Percentiles rank a stretch among this genome's conserved stretches.
Conservation (phyloP, 371 early-diverging fungal species). For the Mucor piriformis region DNA sequence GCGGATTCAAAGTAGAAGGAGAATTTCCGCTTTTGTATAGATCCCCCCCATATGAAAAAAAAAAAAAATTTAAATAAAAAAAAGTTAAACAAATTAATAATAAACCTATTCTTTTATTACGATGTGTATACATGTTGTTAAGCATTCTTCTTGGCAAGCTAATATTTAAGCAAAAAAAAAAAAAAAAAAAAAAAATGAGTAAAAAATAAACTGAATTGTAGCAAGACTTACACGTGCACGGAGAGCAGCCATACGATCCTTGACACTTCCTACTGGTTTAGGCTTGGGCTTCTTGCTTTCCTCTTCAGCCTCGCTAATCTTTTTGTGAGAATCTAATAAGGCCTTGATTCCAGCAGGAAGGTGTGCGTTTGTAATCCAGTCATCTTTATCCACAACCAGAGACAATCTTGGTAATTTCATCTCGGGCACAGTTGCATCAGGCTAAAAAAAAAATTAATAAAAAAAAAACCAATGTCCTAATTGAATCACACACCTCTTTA, state of each 20-base stretch:
- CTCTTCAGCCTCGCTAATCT: conserved; percentile 24
- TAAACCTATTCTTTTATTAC: neutral
- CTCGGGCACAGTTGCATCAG: conserved; percentile 41
- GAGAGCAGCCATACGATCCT: conserved; percentile 41
- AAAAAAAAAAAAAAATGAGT: too few species aligned
- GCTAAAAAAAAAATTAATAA: conserved; percentile 14
- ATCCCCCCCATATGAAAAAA: neutral
- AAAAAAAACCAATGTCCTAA: too few species aligned
- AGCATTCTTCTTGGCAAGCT: conserved; percentile 19
- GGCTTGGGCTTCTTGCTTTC: conserved; percentile 24
- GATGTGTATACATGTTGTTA: neutral
- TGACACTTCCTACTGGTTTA: conserved; percentile 33
- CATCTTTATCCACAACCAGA: conserved; percentile 31
- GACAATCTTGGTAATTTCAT: conserved; percentile 33
- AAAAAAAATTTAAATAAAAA: neutral
- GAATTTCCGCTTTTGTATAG: conserved; percentile 2
- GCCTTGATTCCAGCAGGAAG: conserved; percentile 40
- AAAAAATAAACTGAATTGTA: too few species aligned
- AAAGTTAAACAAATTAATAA: neutral
- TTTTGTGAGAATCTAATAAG: conserved; percentile 31
- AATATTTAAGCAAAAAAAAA: neutral
- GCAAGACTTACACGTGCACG: conserved; percentile 44
- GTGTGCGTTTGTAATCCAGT: conserved; percentile 36
- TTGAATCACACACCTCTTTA: conserved; percentile 33
- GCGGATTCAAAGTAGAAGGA: neutral